Conservation (phyloP, 805 yeast genomes). For the Kurtzmaniella cleridarum region DNA sequence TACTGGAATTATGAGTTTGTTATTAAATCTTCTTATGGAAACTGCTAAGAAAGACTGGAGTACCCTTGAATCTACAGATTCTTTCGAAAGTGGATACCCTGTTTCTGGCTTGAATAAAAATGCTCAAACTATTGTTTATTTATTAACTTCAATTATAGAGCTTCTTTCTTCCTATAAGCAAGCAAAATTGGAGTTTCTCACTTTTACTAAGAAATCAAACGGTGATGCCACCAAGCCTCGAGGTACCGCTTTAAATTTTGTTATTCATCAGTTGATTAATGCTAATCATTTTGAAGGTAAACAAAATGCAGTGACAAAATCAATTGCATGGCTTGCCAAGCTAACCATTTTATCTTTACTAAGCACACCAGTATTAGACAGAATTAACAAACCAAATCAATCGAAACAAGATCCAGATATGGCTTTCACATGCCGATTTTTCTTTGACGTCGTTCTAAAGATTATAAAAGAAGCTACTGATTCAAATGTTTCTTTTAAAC, state of each 20-base stretch:
- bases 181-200: slow-evolving; percentile 75
- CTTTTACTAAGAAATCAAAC: slow-evolving; percentile 58
- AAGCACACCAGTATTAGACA: slow-evolving; percentile 51
- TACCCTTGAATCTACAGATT: too few species aligned
- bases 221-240: slow-evolving; percentile 48
- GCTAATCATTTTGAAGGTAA: slow-evolving; percentile 39
- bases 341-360: slow-evolving; percentile 58
- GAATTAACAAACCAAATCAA: slow-evolving; percentile 38
- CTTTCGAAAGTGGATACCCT: too few species aligned
- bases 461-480: slow-evolving; percentile 49
- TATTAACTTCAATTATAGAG: slow-evolving; percentile 46
- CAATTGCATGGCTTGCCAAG: slow-evolving; percentile 58
- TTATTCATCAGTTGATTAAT: slow-evolving; percentile 69
- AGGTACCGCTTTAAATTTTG: slow-evolving; percentile 69
- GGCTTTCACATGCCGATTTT: slow-evolving; percentile 66
- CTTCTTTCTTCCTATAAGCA: slow-evolving; percentile 72
- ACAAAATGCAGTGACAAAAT: slow-evolving; percentile 32
- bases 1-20: slow-evolving; percentile 58
- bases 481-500: slow-evolving; percentile 16
- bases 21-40: slow-evolving; percentile 61
- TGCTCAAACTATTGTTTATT: too few species aligned
- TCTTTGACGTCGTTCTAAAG: slow-evolving; percentile 62
- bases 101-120: too few species aligned
- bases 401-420: slow-evolving; percentile 62
- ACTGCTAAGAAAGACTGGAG: slow-evolving; percentile 34